These are phyloP conservation scores for Pilatotrama ljubarskyi DNA, from an alignment of 768 basidiomycete species.

Conservation along the genomic window DNA sequence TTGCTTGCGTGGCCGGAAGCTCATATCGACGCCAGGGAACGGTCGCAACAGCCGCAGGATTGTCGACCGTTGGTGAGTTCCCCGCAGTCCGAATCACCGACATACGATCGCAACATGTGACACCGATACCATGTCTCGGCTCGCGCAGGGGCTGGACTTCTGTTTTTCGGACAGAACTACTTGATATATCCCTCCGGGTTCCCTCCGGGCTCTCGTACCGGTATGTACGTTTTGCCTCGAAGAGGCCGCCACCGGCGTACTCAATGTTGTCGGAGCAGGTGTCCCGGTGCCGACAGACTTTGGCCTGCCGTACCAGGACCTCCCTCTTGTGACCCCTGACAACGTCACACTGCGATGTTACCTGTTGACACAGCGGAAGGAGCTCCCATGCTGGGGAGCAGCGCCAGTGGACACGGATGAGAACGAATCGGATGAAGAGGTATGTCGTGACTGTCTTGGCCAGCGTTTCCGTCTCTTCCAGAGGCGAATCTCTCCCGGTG, in stretches of 20 bases:
- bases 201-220: conserved; percentile 75
- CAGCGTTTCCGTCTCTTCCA: background rate
- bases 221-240: conserved; percentile 38
- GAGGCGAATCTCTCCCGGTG: too few species aligned
- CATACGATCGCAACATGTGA: background rate
- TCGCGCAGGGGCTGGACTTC: conserved; percentile 20
- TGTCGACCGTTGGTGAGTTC: conserved; percentile 37
- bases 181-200: conserved; percentile 89
- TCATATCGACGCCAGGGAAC: conserved; percentile 31
- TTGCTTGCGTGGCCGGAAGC: background rate
- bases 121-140: background rate
- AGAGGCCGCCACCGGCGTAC: background rate
- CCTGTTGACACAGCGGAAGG: conserved; percentile 64
- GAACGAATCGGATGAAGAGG: conserved; percentile 68
- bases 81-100: background rate
- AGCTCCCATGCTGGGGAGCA: conserved; percentile 35
- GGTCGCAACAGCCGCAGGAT: conserved; percentile 38
- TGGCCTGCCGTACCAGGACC: conserved; percentile 72
- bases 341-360: conserved; percentile 73
- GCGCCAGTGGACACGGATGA: conserved; percentile 42
- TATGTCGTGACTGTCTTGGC: conserved; percentile 28
- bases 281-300: conserved; percentile 72
- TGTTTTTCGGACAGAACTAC: conserved; percentile 74
- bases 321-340: conserved; percentile 74
- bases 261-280: conserved; percentile 40